phyloP scores from a whole-genome alignment of 1,284 basidiomycete genomes.

The Cutaneotrichosporon sp. region DNA sequence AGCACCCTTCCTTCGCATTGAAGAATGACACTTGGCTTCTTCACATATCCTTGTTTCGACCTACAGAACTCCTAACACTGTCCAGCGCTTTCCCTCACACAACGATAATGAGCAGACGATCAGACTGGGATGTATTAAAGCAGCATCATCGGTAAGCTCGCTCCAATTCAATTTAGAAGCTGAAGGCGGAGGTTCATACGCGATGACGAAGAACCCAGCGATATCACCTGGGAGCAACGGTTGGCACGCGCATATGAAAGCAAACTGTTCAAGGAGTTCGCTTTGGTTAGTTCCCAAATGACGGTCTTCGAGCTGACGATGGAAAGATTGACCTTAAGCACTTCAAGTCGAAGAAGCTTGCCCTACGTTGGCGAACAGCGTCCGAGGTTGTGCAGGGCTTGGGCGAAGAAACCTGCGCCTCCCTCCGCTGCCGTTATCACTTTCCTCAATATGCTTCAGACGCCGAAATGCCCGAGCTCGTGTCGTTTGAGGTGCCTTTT shows the following conservation, averaged over 20 bases:
- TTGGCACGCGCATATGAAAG: slow-evolving; percentile 81
- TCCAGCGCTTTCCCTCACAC: neutral
- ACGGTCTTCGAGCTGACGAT: neutral
- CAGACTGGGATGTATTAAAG: slow-evolving; percentile 51
- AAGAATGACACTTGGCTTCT: too few relatives aligned
- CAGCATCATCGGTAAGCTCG: slow-evolving; percentile 50
- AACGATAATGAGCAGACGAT: neutral
- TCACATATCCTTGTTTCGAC: too few relatives aligned
- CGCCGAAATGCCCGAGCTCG: slow-evolving; percentile 48
- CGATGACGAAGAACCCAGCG: slow-evolving; percentile 54
- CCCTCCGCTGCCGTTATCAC: slow-evolving; percentile 73
- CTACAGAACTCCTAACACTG: too few relatives aligned
- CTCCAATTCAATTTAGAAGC: too few relatives aligned
- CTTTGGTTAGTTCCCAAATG: slow-evolving; percentile 54
- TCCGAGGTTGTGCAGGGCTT: slow-evolving; percentile 74
- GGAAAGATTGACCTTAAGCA: slow-evolving; percentile 77
- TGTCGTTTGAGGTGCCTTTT: slow-evolving; percentile 79
- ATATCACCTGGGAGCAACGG: slow-evolving; percentile 65
- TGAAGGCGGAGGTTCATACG: slow-evolving; percentile 66
- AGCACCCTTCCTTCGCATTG: too few relatives aligned
- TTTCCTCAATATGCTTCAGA: slow-evolving; percentile 32
- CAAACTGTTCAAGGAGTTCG: slow-evolving; percentile 82
- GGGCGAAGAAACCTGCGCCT: slow-evolving; percentile 80
- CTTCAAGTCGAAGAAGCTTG: slow-evolving; percentile 87
- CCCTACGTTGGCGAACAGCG: slow-evolving; percentile 86